phyloP scores from a whole-genome alignment of 2,329 filamentous ascomycete genomes.

The Fusarium sp. region DNA sequence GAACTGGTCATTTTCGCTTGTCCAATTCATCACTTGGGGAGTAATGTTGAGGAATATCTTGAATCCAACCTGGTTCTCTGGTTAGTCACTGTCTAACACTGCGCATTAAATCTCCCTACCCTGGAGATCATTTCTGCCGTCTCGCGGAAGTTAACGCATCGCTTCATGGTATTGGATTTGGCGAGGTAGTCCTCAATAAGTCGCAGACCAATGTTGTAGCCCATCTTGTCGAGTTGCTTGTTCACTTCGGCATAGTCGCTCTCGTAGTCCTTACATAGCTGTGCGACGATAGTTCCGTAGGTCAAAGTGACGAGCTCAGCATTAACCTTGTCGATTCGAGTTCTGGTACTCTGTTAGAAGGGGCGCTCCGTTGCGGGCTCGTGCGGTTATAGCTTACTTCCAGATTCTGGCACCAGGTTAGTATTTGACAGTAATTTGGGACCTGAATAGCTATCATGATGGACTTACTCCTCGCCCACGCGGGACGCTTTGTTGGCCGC shows the following conservation, averaged over 20 bases:
- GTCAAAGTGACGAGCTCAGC: slow-evolving; percentile 96
- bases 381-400: slow-evolving; percentile 73
- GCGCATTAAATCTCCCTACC: slow-evolving; percentile 57
- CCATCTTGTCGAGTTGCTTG: slow-evolving; percentile 98
- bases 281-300: slow-evolving; percentile 96
- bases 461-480: slow-evolving; percentile 68
- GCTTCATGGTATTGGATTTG: slow-evolving; percentile 88
- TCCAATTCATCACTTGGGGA: slow-evolving; percentile 94
- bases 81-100: slow-evolving; percentile 23
- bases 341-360: slow-evolving; percentile 62
- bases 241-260: slow-evolving; percentile 95
- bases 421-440: slow-evolving; percentile 14
- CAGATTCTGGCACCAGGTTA: slow-evolving; percentile 73
- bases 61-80: slow-evolving; percentile 81
- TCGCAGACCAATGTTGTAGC: slow-evolving; percentile 96
- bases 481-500: slow-evolving; percentile 69
- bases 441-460: background rate
- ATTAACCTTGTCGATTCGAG: slow-evolving; percentile 96
- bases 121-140: slow-evolving; percentile 97
- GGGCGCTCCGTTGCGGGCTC: background rate
- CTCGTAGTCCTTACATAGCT: slow-evolving; percentile 96
- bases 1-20: slow-evolving; percentile 94
- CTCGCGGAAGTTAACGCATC: slow-evolving; percentile 92
- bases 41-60: slow-evolving; percentile 99
- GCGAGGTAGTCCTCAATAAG: slow-evolving; percentile 98